Base-by-base conservation (phyloP, 495 filamentous ascomycete genomes). In the Xylaria bambusicola region DNA sequence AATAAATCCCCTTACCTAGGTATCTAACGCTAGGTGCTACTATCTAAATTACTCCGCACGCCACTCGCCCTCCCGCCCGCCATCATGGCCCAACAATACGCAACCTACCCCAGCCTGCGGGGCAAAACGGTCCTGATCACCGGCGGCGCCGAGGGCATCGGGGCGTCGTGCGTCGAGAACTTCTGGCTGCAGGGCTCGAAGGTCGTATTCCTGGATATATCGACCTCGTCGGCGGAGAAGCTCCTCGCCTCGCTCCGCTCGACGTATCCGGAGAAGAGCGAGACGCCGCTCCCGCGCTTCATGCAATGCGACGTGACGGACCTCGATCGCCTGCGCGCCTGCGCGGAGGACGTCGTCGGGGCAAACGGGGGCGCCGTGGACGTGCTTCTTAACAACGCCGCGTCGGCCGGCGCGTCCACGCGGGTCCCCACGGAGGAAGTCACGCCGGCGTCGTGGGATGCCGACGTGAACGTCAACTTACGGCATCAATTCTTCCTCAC, bases 91-190 rank as follows among this genome's bases (percentile, higher is more conserved):
- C 56, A 58, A 8, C 58, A 68, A 12, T 70, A 66, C 27, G 71
- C 71, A 21, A 69, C 57, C 1, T 73, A 73, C 53, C 71, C 73
- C 15, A 72, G 65, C 54, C 62, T 80, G 49, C 69, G 71, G 26
- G 75, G 70, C 61, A 73, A 72, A 63, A 78, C 73, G 31, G 79
- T 83, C 44, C 63, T 83, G 27, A 76, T 83, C 61, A 76, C 80
- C 0, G 80, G 80, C 59, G 80, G 78, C 23, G 80, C 80, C 2
- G 76, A 78, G 7, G 80, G 80, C 29, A 80, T 83, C 65, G 80
- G 80, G 10, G 78, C 78, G 6, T 75, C 77, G 53, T 66, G 66
- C 6, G 75, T 77, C 42, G 67, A 74, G 63, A 62, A 66, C 23
- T 82, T 82, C 61, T 75, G 77, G 18, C 68, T 70, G 13, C 72